Base-by-base conservation (phyloP, 2,329 filamentous ascomycete species). In the Botrytis pseudocinerea region DNA sequence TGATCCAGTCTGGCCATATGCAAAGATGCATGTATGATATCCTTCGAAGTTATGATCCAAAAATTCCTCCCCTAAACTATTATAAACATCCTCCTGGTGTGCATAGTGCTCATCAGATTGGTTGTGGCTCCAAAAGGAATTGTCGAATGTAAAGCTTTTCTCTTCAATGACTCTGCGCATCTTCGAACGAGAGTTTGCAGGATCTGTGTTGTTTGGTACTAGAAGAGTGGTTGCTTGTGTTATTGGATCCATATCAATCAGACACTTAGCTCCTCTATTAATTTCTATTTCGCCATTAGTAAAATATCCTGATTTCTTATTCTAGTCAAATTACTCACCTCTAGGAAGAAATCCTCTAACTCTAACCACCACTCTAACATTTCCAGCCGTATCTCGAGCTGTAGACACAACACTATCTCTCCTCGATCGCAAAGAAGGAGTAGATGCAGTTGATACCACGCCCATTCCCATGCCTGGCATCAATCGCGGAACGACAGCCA, bases 21-120 rank as follows among this genome's bases (percentile, higher is more conserved):
- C 96, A 81, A 99, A 98, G 78, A 99, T 99, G 82, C 96, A 99
- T 0, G 96, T 99, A 83, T 99, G 95, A 84, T 99, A 99, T 76
- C 96, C 96, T 81, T 98, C 95, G 79, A 99, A 99, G 84, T 99
- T 99, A 87, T 99, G 96, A 82, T 99, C 96, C 75, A 99, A 88
- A 78, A 99, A 98, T 80, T 98, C 96, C 82, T 98, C 94, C 72
- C 96, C 96, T 38, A 99, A 88, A 74, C 92, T 92, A 80, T 96
- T 93, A 86, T 99, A 98, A 72, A 99, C 92, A 79, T 98, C 93
- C 79, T 94, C 93, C 82, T 99, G 96, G 75, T 92, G 88, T 5
- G 96, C 95, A 81, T 98, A 99, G 83, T 98, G 93, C 46, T 89
- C 85, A 80, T 97, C 94, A 40, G 85, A 82, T 72, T 87, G 87